Evolutionary conservation across 306 rosid species (phyloP).

Genomic region (Acacia crassicarpa): DNA sequence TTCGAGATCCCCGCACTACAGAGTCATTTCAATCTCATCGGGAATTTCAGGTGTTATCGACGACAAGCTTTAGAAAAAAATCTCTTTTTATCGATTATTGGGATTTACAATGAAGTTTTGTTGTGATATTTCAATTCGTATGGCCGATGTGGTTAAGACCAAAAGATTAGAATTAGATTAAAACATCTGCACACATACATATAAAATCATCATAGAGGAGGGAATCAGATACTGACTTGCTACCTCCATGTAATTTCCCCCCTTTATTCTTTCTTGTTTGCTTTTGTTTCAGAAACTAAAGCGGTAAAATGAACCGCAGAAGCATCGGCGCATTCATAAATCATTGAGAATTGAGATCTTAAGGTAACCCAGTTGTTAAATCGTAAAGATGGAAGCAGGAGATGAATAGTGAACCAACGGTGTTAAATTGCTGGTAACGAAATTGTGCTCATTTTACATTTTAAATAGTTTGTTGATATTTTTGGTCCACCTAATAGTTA

Average conservation of each 20-base stretch:
- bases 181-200: background rate
- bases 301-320: background rate
- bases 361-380: background rate
- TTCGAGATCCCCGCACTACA: fast-evolving
- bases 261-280: background rate
- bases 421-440: too few relatives aligned
- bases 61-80: background rate
- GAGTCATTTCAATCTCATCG: too few relatives aligned
- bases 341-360: background rate
- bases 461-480: too few relatives aligned
- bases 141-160: background rate
- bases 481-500: too few relatives aligned
- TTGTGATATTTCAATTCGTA: background rate
- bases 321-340: background rate
- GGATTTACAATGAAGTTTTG: background rate
- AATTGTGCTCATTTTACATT: too few relatives aligned
- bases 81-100: background rate
- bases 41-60: too few relatives aligned
- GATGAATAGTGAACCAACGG: too few relatives aligned
- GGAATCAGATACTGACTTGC: background rate
- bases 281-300: background rate
- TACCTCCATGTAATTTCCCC: background rate
- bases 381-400: too few relatives aligned
- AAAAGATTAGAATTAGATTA: background rate
- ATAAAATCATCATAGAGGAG: background rate